Base-by-base conservation (phyloP, 345 rosid genomes). In the rapeseed (Brassica napus) region DNA sequence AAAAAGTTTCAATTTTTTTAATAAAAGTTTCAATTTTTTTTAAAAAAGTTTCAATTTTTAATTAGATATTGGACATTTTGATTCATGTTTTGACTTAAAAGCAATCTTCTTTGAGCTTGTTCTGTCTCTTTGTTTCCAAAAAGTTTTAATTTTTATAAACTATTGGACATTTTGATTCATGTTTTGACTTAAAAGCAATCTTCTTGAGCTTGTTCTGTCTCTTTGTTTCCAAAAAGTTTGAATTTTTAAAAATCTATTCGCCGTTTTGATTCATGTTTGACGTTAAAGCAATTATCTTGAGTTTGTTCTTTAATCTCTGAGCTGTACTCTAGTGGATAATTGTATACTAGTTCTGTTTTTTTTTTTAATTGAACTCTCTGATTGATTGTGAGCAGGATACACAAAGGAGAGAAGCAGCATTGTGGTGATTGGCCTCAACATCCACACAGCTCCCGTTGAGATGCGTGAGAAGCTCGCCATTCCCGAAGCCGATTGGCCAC, bases 231-330 rank as follows among this genome's bases (percentile, higher is more conserved):
- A 9, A 42, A 42, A 42, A 4, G 2, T 37, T 37, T 42, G 14
- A 42, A 42, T 42, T 10, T 42, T 42, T 42, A 42, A 42, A 2
- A 0, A 10, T 1, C 49, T 42, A 42, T 42, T 42, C 1, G 4
- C 10, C 1, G 2, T 37, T 37, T 37, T 37, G 44, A 8, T 65
- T 68, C 58, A 44, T 68, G 72, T 54, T 57, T 58, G 59, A 6
- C n/a, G 32, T 47, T 3, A 77, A 77, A 77, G 61, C 54, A 61
- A 77, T 34, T 69, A 8, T 76, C 49, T 42, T 42, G 54, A 44
- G 18, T 0, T 18, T 18, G 18, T 18, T 18, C 18, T 18, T 18
- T 18, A 18, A 44, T 44, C 54, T 2, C 15, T 44, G 54, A 44
- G 15, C 15, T 44, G 54, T 44, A 35, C 42, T 35, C 35, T 32